A percentile compares a stretch with the other conserved stretches of the same genome.
Evolutionary conservation across 139 green algal species (phyloP).

Genomic region (Yamagishiella unicocca): DNA sequence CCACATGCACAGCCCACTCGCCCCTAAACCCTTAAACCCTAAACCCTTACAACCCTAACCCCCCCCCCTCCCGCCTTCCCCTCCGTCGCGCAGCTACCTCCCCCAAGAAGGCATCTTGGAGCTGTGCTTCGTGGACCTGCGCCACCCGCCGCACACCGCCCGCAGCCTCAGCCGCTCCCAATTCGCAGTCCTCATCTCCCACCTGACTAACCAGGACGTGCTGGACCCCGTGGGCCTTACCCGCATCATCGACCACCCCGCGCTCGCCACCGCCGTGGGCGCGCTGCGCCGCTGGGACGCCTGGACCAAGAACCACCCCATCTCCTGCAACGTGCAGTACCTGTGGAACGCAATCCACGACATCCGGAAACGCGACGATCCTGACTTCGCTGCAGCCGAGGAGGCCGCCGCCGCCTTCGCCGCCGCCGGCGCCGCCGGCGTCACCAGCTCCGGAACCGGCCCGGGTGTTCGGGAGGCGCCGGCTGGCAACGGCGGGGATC

Average conservation of each 20-base stretch:
- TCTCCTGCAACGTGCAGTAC: constrained; percentile 21
- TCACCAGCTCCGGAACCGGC: not conserved
- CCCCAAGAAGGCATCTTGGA: constrained; percentile 50
- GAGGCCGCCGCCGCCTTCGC: not conserved
- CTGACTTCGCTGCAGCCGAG: not conserved
- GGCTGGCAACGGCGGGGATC: too few relatives aligned
- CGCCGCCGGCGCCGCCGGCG: not conserved
- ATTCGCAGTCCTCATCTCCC: constrained; percentile 54
- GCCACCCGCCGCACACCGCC: constrained; percentile 40
- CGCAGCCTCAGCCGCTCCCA: constrained; percentile 31
- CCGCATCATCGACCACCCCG: constrained; percentile 14
- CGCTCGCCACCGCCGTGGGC: not conserved
- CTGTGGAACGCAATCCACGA: not conserved
- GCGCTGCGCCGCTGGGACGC: constrained; percentile 29
- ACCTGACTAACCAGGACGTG: constrained; percentile 28
- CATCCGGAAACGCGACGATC: not conserved
- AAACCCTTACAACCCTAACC: too few relatives aligned
- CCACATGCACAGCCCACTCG: too few relatives aligned
- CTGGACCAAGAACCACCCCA: constrained; percentile 9
- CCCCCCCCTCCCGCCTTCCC: not conserved
- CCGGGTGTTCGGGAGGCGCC: too few relatives aligned
- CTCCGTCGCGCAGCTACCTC: constrained; percentile 1
- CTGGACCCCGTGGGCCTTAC: constrained; percentile 50
- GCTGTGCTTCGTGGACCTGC: constrained; percentile 66
- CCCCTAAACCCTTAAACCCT: too few relatives aligned